phyloP scores from a whole-genome alignment of 1,284 basidiomycete species.

The Ustilago bromivora region DNA sequence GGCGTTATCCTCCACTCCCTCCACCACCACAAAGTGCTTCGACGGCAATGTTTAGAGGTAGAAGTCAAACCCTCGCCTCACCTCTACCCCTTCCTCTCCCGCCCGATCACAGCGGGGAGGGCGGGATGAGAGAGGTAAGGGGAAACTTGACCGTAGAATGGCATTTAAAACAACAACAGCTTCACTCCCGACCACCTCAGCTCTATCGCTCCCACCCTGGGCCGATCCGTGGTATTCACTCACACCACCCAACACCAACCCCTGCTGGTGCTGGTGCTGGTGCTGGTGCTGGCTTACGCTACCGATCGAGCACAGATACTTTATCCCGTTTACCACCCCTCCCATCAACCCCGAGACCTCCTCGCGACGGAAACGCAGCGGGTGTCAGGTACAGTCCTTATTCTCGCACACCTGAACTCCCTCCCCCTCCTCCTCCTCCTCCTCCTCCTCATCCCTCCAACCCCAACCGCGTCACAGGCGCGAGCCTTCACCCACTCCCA shows the following conservation, averaged over 20 bases:
- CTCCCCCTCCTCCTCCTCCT: background rate
- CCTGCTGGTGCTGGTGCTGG: too few relatives aligned
- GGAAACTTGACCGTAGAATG: constrained; percentile 20
- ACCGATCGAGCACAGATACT: background rate
- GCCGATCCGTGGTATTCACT: too few relatives aligned
- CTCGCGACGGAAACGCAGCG: background rate
- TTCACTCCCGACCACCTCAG: background rate
- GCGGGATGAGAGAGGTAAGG: constrained; percentile 10
- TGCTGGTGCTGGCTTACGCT: background rate
- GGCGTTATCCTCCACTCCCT: background rate
- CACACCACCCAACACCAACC: background rate
- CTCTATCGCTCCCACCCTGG: background rate
- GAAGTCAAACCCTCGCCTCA: background rate
- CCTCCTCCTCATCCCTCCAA: background rate
- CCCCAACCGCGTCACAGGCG: background rate
- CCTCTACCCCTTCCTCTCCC: background rate
- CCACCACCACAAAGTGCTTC: background rate
- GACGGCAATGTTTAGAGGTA: background rate
- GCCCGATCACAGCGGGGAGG: background rate
- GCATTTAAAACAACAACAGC: constrained; percentile 10
- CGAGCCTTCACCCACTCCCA: background rate
- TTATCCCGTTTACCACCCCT: background rate
- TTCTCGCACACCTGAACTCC: background rate
- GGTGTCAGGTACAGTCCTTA: background rate
- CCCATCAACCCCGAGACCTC: background rate